Conservation (phyloP, 2,329 filamentous ascomycete genomes). For the Alternaria incomplexa region DNA sequence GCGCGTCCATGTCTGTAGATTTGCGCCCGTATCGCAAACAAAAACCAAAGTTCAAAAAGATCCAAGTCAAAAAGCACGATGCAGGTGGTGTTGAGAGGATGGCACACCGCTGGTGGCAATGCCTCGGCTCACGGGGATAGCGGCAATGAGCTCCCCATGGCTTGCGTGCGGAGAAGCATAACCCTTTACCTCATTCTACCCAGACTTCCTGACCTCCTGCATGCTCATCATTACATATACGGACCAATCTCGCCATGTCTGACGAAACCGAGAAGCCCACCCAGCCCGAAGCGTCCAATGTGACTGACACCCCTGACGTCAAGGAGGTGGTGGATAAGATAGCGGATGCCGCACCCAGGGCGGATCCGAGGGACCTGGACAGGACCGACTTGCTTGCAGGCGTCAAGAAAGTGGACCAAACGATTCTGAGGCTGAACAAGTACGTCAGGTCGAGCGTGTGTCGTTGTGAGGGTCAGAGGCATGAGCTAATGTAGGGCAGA, state of each 20-base stretch:
- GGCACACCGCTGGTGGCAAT: not conserved
- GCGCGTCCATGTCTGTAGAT: not conserved
- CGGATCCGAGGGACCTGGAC: slow-evolving; percentile 17
- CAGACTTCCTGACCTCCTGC: slow-evolving; percentile 16
- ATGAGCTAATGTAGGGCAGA: slow-evolving; percentile 32
- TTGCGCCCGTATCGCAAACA: not conserved
- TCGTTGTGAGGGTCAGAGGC: not conserved
- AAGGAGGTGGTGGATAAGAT: slow-evolving; percentile 36
- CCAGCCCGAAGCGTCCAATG: slow-evolving; percentile 44
- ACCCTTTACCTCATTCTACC: slow-evolving; percentile 17
- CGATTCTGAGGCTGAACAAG: slow-evolving; percentile 54
- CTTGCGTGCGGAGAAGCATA: slow-evolving; percentile 22
- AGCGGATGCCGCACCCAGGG: slow-evolving; percentile 22
- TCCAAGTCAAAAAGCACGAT: not conserved
- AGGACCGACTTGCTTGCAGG: slow-evolving; percentile 33
- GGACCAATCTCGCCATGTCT: slow-evolving; percentile 34
- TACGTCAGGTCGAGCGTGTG: slow-evolving; percentile 17
- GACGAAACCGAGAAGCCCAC: slow-evolving; percentile 37
- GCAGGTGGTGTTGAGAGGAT: not conserved
- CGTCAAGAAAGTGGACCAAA: slow-evolving; percentile 45
- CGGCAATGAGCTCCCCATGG: not conserved
- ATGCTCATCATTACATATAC: slow-evolving; percentile 6
- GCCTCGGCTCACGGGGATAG: slow-evolving; percentile 24
- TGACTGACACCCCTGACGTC: slow-evolving; percentile 17
- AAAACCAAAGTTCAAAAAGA: not conserved